Percentiles rank a stretch among this genome's conserved stretches.
phyloP scores from a whole-genome alignment of 2,329 filamentous ascomycete genomes.

The Phoma sp. region DNA sequence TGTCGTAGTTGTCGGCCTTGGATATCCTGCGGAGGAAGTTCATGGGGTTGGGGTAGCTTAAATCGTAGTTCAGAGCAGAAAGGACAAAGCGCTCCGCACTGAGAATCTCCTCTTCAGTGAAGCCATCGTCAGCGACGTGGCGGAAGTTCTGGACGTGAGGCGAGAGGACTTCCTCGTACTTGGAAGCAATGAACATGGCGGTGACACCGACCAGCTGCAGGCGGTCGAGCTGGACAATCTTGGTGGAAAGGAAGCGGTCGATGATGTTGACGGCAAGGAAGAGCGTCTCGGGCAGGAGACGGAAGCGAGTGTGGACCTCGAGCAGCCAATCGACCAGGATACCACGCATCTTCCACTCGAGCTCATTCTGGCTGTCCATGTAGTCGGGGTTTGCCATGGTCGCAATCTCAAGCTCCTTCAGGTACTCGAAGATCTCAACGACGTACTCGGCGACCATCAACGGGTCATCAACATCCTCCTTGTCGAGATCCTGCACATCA shows the following conservation, averaged over 20 bases:
- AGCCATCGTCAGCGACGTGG: conserved; percentile 95
- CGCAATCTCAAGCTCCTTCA: conserved; percentile 80
- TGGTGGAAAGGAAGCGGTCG: conserved; percentile 93
- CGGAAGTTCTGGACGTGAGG: conserved; percentile 97
- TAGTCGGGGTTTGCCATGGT: conserved; percentile 90
- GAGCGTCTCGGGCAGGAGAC: conserved; percentile 91
- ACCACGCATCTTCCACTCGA: conserved; percentile 98
- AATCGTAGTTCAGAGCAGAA: conserved; percentile 88
- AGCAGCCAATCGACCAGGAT: conserved; percentile 98
- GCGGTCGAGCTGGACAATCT: conserved; percentile 94
- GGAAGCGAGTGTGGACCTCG: conserved; percentile 96
- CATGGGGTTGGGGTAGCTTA: conserved; percentile 99
- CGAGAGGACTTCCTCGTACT: conserved; percentile 97
- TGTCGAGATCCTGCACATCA: conserved; percentile 69
- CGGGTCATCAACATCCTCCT: conserved; percentile 89
- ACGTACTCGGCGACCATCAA: conserved; percentile 99
- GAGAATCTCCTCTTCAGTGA: conserved; percentile 91
- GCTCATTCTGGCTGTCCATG: conserved; percentile 91
- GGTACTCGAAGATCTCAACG: conserved; percentile 95
- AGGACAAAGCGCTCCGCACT: conserved; percentile 97
- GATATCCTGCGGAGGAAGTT: conserved; percentile 99
- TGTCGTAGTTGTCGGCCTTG: conserved; percentile 99
- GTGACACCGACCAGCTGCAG: conserved; percentile 96
- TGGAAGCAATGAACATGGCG: conserved; percentile 99
- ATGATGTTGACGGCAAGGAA: conserved; percentile 98